Evolutionary conservation across 148 eudicot genomes (phyloP).

Genomic region (Cornus controversa): DNA sequence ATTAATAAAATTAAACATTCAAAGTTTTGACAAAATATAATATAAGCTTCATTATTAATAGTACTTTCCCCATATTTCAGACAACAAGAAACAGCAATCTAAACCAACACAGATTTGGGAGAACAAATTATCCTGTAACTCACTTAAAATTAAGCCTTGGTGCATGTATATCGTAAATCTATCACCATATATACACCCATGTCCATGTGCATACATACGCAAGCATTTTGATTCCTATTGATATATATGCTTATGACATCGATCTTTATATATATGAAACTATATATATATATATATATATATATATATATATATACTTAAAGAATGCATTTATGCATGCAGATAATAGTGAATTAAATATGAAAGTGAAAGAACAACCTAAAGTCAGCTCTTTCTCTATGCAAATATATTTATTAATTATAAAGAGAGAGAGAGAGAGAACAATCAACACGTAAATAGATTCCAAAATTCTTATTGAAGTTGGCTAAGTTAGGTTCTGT

Average conservation of each 20-base stretch:
- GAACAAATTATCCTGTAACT: neutral
- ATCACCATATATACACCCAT: neutral
- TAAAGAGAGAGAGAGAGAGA: neutral
- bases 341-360: too few species aligned
- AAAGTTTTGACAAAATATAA: too few species aligned
- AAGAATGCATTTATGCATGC: too few species aligned
- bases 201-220: neutral
- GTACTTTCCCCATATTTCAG: too few species aligned
- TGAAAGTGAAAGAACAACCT: neutral
- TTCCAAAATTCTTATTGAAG: neutral
- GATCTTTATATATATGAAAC: neutral
- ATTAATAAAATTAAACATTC: too few species aligned
- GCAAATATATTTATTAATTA: neutral
- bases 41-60: too few species aligned
- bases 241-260: neutral
- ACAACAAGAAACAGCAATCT: too few species aligned
- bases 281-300: too few species aligned
- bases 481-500: neutral
- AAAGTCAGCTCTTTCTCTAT: conserved; percentile 6
- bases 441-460: neutral
- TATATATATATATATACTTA: neutral
- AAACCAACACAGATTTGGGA: neutral
- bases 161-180: neutral
- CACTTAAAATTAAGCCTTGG: neutral
- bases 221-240: neutral